Base-by-base conservation (phyloP, 2,329 filamentous ascomycete genomes). In the Coniochaeta ligniaria region DNA sequence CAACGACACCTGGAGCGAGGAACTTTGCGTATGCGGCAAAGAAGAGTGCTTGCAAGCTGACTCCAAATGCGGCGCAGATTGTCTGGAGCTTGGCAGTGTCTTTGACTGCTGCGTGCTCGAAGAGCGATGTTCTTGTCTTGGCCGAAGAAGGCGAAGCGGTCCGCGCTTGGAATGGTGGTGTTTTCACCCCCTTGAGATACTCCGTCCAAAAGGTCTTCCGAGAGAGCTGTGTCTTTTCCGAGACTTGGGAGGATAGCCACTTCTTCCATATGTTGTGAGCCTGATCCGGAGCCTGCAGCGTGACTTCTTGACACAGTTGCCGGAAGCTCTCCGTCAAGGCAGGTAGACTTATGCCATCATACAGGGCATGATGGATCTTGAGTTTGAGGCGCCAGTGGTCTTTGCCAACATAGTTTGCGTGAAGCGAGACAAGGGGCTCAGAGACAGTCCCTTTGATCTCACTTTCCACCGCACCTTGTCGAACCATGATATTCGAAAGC, bases 361-460 rank as follows among this genome's bases (percentile, higher is more conserved):
- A 98, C 0, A 97, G 78, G 0, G 90, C 90, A 71, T 98, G 93
- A 64, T 96, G 92, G 5, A 97, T 87, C 28, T 78, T 78, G 6
- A 92, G 76, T 2, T 81, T 74, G 4, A 86, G 60, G 0, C 63
- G 45, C 66, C 72, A 74, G 3, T 64, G 62, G 0, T 65, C 63
- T 0, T 63, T 43, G 0, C 63, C 60, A 3, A 64, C 59, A 1
- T 64, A 61, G 2, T 64, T 45, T 0, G 70, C 61, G 0, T 57
- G 43, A 2, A 76, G 56, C 5, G 64, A 61, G 2, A 70, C 63
- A 50, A 74, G 65, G 0, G 69, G 72, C 31, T 62, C 47, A 63
- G 31, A 7, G 11, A 6, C n/a, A 22, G 7, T 6, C 9, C 33
- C 17, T 57, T 11, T 28, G n/a, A 14, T 38, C 2, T 57, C 54